Evolutionary conservation across 345 rosid species (phyloP), one percentile per base, ranked within the genome.

Genomic region (Salix viminalis): DNA sequence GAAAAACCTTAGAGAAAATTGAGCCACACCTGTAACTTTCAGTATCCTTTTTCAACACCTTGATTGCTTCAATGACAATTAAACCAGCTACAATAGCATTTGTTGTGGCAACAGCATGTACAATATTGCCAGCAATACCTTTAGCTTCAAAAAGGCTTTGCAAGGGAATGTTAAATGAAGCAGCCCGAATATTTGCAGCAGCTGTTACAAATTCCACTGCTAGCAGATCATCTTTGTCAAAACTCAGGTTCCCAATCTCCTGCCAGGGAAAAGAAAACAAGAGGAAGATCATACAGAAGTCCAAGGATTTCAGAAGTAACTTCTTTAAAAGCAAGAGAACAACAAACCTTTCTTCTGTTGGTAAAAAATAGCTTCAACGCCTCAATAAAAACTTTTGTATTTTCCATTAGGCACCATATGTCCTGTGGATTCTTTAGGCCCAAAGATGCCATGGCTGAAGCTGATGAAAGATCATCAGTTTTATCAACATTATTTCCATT

Each of bases 61-160:
- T 96, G 78, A 94, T 94, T 23, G 99, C 92, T 88, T 96, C 99
- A 74, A 96, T 92, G 69, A 96, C 99, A 72, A 96, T 94, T 83
- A 96, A 79, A 71, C 99, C 99, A 76, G 99, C 97, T 69, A 96
- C 68, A 77, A 91, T 71, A 76, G 99, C 99, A 81, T 96, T 96
- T 74, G 99, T 96, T 23, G 99, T 96, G 67, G 99, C 99, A 78
- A 96, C 93, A 21, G 98, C 99, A 83, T 96, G 99, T 61, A 96
- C 98, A 77, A 94, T 96, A 79, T 94, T 96, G 60, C 99, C 99
- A 54, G 99, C 99, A 66, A 96, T 94, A 74, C 99, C 99, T 87
- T 96, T 96, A 76, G 98, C 95, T 90, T 96, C 99, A 88, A 96
- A 96, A 84, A 96, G 95, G 86, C 99, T 92, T 76, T 91, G 97